A percentile compares a stretch with the other conserved stretches of the same genome.
These are phyloP conservation scores for Abortiporus biennis DNA, from an alignment of 1,284 basidiomycete species.

Conservation along the genomic window DNA sequence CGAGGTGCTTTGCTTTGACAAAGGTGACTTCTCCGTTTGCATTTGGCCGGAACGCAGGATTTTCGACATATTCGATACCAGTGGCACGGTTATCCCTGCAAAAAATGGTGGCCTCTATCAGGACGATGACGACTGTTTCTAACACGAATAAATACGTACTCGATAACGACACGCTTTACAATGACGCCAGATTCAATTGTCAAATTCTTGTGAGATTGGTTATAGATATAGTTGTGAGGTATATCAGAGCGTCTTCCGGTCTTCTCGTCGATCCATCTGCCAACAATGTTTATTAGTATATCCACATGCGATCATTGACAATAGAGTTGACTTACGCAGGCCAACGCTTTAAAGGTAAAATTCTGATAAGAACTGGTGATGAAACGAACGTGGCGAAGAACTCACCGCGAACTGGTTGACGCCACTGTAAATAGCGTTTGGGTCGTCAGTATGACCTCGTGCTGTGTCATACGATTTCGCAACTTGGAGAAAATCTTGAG, in stretches of 20 bases:
- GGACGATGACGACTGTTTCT: too few relatives aligned
- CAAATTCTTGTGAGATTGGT: slow-evolving; percentile 24
- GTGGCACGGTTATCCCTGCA: slow-evolving; percentile 31
- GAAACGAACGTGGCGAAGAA: too few relatives aligned
- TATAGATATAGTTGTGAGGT: slow-evolving; percentile 54
- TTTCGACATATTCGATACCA: slow-evolving; percentile 50
- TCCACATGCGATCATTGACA: background rate
- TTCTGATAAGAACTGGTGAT: too few relatives aligned
- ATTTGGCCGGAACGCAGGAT: slow-evolving; percentile 22
- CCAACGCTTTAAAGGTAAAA: slow-evolving; percentile 1
- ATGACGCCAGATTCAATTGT: slow-evolving; percentile 18
- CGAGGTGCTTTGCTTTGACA: slow-evolving; percentile 34
- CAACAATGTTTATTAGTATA: background rate
- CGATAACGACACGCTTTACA: slow-evolving; percentile 24
- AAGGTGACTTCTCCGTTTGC: slow-evolving; percentile 14
- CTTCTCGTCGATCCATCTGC: slow-evolving; percentile 41
- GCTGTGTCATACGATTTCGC: slow-evolving; percentile 31
- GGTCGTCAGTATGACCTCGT: slow-evolving; percentile 6
- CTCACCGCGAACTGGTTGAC: slow-evolving; percentile 10
- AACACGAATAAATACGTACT: too few relatives aligned
- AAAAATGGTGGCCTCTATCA: too few relatives aligned
- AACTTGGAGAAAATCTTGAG: slow-evolving; percentile 34
- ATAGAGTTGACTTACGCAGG: slow-evolving; percentile 4
- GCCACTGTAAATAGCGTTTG: slow-evolving; percentile 6
- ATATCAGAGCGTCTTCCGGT: slow-evolving; percentile 54